Base-by-base conservation (phyloP, 2,329 filamentous ascomycete species). In the Chrysosporium queenslandicum region DNA sequence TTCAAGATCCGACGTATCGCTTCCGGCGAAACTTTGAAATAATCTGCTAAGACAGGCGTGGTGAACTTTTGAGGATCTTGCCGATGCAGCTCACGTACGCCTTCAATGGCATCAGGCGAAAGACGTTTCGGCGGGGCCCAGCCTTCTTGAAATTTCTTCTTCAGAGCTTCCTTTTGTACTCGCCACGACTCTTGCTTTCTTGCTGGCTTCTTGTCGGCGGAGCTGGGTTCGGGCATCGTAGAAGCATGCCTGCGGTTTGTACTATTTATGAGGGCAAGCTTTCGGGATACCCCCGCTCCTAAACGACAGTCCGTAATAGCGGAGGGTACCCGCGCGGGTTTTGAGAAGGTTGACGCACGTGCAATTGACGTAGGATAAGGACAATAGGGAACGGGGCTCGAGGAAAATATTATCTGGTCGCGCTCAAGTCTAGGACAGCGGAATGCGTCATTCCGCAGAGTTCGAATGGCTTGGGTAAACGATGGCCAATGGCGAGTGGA, bases 21-120 rank as follows among this genome's bases (percentile, higher is more conserved):
- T 66, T 98, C 92, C 2, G 86, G 76, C 0, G 88, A 89, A n/a
- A 96, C 76, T 66, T 89, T 77, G 69, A 97, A 98, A 60, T 88
- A 81, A 1, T 81, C 64, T 0, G 91, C 81, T 12, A 97, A 80
- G 30, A 81, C 77, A 14, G 77, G 68, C 0, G 86, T 94, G 3
- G 84, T 86, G 71, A 89, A 96, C 53, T 78, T 76, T 2, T 85
- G 77, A 0, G 91, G 88, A 57, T 88, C 84, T 60, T 88, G 82
- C 23, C 77, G 73, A 66, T 96, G 81, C 30, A 98, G 74, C 18
- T 86, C 83, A 39, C 89, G 82, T 60, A 98, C 94, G 39, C 89
- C 90, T n/a, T 86, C 83, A 29, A 96, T 74, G 0, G 90, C 88
- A 67, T 97, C 91, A 0, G 92, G 92, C 0, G 92, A 97, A 8